Evolutionary conservation across 768 basidiomycete species (phyloP), one percentile per base, ranked within the genome.

Genomic region (Mrakia blollopis): DNA sequence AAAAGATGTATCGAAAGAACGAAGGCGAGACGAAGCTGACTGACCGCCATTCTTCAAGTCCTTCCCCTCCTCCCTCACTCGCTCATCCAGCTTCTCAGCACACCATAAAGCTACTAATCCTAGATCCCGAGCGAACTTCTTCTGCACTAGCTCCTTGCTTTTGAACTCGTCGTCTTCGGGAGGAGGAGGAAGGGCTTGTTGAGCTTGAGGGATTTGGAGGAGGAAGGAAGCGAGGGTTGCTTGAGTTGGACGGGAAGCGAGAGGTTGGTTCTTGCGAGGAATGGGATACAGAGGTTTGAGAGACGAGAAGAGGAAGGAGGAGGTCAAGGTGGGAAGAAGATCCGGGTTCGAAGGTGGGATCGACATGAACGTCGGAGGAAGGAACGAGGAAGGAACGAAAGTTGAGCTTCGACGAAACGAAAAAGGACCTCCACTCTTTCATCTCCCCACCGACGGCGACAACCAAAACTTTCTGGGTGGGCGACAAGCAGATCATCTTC

Each of bases 21-120:
- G 30, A 28, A 28, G 28, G 14, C 28, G 25, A 28, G 28, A 37
- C 28, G 39, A 37, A 18, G 61, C 44, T 21, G 62, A 73, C 76
- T 65, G 25, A 68, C 76, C 72, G 5, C 39, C 72, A 0, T 47
- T 9, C 21, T 16, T 44, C 11, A 28, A 23, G n/a, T 6, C 28
- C 14, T 28, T 52, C 30, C 50, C 47, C 14, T 73, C 65, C 62
- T 57, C 70, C 16, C 76, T 47, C n/a, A 73, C 71, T 25, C 47
- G 50, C 1, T 54, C 62, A 28, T 77, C 72, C 4, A 77, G 13
- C 44, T 32, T 8, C 9, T 25, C 70, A 28, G 52, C 63, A 3
- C 47, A 30, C 76, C 76, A 77, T 3, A 73, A 44, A 37, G 70
- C 76, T 2, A 77, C 61, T 23, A 62, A 18, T 7, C 76, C 76